A percentile compares a stretch with the other conserved stretches of the same genome.
phyloP scores from a whole-genome alignment of 371 early-diverging fungal species.

The Mucor lusitanicus region DNA sequence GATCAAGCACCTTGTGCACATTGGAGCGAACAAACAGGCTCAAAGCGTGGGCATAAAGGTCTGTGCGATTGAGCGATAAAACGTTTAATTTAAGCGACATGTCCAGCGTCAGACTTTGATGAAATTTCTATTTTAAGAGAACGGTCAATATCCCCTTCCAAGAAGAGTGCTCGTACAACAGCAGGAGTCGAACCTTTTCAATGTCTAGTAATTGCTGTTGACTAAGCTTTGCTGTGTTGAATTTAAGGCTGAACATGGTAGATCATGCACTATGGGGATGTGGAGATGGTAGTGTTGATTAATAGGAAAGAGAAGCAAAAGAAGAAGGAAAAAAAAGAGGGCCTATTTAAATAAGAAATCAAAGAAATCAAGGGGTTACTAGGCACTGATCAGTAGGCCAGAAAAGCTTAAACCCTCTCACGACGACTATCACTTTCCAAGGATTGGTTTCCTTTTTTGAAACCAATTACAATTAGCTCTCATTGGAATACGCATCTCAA shows the following conservation, averaged over 20 bases:
- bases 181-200: background rate
- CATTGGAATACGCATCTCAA: background rate
- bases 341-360: background rate
- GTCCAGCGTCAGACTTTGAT: background rate
- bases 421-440: background rate
- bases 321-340: background rate
- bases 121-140: background rate
- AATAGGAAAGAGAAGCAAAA: background rate
- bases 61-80: slow-evolving; percentile 55
- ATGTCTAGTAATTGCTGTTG: background rate
- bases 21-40: slow-evolving; percentile 63
- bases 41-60: slow-evolving; percentile 62
- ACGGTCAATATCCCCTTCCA: background rate
- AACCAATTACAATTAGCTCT: background rate
- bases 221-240: background rate
- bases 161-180: background rate
- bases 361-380: background rate
- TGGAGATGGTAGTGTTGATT: background rate
- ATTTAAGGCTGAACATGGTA: background rate
- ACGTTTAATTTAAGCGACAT: slow-evolving; percentile 59
- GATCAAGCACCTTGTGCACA: slow-evolving; percentile 41
- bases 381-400: background rate
- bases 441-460: background rate
- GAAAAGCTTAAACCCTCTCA: background rate
- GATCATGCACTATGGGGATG: background rate